Evolutionary conservation across 192 early-diverging fungal species (phyloP).

Genomic region (Linnemannia exigua): DNA sequence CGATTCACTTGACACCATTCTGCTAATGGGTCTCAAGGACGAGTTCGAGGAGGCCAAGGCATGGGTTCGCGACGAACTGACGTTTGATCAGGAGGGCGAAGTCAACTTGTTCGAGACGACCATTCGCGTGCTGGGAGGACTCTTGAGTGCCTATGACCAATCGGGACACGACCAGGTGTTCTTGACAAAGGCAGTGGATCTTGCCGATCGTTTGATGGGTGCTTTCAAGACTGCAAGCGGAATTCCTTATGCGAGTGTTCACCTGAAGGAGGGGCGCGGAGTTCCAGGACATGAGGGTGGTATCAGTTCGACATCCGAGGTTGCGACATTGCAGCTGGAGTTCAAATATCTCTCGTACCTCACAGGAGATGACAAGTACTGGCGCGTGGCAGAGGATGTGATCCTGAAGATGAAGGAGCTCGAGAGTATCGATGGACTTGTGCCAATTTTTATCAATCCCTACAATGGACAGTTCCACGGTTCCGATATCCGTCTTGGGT

Average conservation of each 20-base stretch:
- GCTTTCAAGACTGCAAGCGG: conserved; percentile 79
- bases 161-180: conserved; percentile 75
- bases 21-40: conserved; percentile 79
- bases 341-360: conserved; percentile 86
- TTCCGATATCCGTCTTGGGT: conserved; percentile 79
- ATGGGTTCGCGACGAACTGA: conserved; percentile 71
- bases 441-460: conserved; percentile 80
- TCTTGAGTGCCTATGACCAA: conserved; percentile 86
- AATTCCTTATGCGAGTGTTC: conserved; percentile 75
- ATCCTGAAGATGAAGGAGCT: conserved; percentile 66
- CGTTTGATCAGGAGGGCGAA: conserved; percentile 77
- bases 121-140: conserved; percentile 88
- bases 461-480: conserved; percentile 70
- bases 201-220: conserved; percentile 78
- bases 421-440: conserved; percentile 75
- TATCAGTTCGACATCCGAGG: conserved; percentile 79
- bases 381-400: conserved; percentile 77
- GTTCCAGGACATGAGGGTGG: conserved; percentile 67
- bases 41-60: conserved; percentile 80
- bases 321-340: conserved; percentile 88
- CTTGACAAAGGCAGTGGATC: conserved; percentile 79
- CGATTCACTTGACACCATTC: conserved; percentile 88
- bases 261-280: conserved; percentile 62
- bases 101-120: conserved; percentile 90
- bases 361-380: conserved; percentile 82